Evolutionary conservation across 495 filamentous ascomycete genomes (phyloP).

Genomic region (Neurospora sp.): DNA sequence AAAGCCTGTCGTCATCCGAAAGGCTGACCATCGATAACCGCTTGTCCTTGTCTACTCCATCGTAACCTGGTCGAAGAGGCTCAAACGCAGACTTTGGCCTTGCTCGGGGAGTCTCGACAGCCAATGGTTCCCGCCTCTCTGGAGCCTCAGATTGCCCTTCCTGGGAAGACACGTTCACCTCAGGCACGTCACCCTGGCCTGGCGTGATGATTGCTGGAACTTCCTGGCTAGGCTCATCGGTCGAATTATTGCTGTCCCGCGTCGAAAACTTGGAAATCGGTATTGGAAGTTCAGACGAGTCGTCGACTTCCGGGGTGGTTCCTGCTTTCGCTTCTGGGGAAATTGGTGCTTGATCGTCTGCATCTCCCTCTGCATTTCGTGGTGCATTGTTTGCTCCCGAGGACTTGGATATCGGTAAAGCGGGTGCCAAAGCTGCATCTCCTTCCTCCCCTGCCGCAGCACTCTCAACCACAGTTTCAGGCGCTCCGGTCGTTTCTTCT

Average conservation of each 20-base stretch:
- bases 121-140: conserved; percentile 3
- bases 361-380: background rate
- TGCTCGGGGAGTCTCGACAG: conserved; percentile 19
- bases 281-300: conserved; percentile 20
- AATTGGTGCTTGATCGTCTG: background rate
- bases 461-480: background rate
- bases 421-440: background rate
- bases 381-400: conserved; percentile 10
- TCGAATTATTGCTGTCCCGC: conserved; percentile 20
- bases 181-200: background rate
- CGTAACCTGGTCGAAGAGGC: conserved; percentile 43
- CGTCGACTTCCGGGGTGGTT: background rate
- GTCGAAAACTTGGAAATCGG: conserved; percentile 42
- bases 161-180: background rate
- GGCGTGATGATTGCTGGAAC: conserved; percentile 11
- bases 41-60: conserved; percentile 30
- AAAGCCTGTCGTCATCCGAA: conserved; percentile 75
- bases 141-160: background rate
- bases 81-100: conserved; percentile 42
- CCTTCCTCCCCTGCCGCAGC: background rate
- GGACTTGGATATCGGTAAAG: conserved; percentile 21
- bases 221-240: background rate
- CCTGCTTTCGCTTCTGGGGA: background rate
- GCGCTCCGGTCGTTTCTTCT: background rate
- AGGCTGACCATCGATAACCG: conserved; percentile 54